Conservation (phyloP, 1,284 basidiomycete genomes). For the Leccinum griseonigrum region DNA sequence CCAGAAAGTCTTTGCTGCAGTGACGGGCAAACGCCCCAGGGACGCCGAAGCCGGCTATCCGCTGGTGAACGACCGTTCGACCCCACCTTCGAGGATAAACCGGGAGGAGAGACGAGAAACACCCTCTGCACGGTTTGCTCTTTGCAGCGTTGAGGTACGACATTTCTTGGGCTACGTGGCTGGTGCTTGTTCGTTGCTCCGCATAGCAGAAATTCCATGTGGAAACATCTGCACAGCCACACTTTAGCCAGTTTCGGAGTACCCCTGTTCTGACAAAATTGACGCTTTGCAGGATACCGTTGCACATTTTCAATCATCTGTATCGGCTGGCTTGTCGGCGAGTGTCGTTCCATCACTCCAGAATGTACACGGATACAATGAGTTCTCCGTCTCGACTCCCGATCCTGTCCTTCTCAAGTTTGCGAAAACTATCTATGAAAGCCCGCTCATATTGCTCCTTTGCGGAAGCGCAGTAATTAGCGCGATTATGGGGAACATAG, state of each 20-base stretch:
- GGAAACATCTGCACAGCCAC: conserved; percentile 15
- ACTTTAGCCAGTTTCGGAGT: neutral
- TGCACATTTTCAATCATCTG: conserved; percentile 62
- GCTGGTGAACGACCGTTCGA: conserved; percentile 8
- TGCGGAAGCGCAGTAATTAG: conserved; percentile 88
- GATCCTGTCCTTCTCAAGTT: conserved; percentile 87
- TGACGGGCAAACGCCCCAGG: conserved; percentile 36
- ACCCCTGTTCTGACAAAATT: neutral
- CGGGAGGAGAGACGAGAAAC: conserved; percentile 42
- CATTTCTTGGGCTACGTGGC: conserved; percentile 5
- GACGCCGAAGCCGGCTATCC: conserved; percentile 29
- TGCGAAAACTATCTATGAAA: conserved; percentile 90
- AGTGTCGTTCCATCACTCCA: conserved; percentile 68
- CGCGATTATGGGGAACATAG: conserved; percentile 88
- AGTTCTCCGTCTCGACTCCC: conserved; percentile 85
- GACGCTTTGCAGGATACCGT: conserved; percentile 55
- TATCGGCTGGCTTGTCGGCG: conserved; percentile 59
- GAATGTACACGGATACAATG: conserved; percentile 82
- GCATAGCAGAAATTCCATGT: conserved; percentile 1
- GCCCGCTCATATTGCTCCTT: conserved; percentile 86
- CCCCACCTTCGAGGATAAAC: conserved; percentile 3
- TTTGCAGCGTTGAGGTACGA: conserved; percentile 52
- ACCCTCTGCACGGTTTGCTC: conserved; percentile 56
- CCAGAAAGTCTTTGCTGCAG: conserved; percentile 41
- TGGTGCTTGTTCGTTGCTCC: neutral